phyloP scores from a whole-genome alignment of 257 asterid species.

The Petrea volubilis region DNA sequence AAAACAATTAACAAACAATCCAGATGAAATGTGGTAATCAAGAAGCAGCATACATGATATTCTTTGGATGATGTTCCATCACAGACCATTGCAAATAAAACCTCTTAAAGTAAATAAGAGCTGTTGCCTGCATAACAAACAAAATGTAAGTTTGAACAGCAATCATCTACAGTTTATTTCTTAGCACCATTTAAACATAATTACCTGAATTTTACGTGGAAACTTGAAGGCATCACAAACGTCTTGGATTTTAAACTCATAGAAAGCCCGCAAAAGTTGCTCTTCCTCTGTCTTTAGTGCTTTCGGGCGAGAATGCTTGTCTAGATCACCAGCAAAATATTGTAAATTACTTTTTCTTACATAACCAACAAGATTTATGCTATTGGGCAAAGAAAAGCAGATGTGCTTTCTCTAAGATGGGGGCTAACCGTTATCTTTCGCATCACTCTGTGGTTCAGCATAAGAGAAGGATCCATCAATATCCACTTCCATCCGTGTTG shows the following conservation, averaged over 20 bases:
- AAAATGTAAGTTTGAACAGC: slow-evolving; percentile 21
- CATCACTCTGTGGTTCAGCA: slow-evolving; percentile 60
- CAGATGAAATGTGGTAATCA: slow-evolving; percentile 5
- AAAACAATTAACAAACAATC: no score
- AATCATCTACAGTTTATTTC: slow-evolving; percentile 16
- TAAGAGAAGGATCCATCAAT: slow-evolving; percentile 88
- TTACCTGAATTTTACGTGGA: slow-evolving; percentile 95
- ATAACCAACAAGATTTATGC: slow-evolving; percentile 14
- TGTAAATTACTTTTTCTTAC: no score
- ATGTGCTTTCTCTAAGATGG: no score
- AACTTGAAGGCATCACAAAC: slow-evolving; percentile 97
- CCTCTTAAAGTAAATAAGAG: slow-evolving; percentile 92
- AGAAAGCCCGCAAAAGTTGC: slow-evolving; percentile 79
- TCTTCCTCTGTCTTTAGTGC: slow-evolving; percentile 93
- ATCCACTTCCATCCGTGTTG: slow-evolving; percentile 83
- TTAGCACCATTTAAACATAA: slow-evolving; percentile 14
- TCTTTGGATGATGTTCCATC: slow-evolving; percentile 98
- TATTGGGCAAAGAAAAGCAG: slow-evolving; percentile 17
- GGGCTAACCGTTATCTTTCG: slow-evolving; percentile 49
- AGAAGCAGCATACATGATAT: slow-evolving; percentile 69
- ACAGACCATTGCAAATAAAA: slow-evolving; percentile 97
- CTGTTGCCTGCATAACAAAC: slow-evolving; percentile 75
- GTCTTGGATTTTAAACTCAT: slow-evolving; percentile 93
- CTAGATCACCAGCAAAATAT: slow-evolving; percentile 38
- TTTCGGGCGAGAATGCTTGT: slow-evolving; percentile 73